Evolutionary conservation across 106 monocot genomes (phyloP).

Genomic region (Iris macrosiphon): DNA sequence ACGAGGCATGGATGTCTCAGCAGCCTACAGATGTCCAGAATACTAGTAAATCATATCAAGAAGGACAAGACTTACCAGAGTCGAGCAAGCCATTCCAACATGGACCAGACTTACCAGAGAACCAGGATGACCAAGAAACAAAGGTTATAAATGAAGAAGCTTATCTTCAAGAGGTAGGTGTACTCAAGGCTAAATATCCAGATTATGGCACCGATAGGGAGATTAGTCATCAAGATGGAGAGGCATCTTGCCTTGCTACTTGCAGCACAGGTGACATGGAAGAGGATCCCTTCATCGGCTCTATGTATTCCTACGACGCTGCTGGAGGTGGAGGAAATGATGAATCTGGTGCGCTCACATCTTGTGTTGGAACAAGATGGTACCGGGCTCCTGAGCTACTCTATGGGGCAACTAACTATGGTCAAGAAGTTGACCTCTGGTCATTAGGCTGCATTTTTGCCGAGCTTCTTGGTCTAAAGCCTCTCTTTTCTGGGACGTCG

Average conservation of each 20-base stretch:
- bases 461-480: conserved; percentile 61
- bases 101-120: conserved; percentile 13
- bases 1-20: conserved; percentile 19
- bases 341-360: conserved; percentile 41
- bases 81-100: conserved; percentile 3
- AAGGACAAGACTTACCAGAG: conserved; percentile 9
- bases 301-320: conserved; percentile 34
- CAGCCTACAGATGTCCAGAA: background rate
- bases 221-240: conserved; percentile 46
- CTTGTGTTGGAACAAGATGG: conserved; percentile 90
- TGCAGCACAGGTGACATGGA: conserved; percentile 74
- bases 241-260: conserved; percentile 82
- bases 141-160: conserved; percentile 25
- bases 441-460: conserved; percentile 82
- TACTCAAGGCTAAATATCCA: conserved; percentile 36
- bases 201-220: conserved; percentile 37
- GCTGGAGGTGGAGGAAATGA: conserved; percentile 26
- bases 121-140: conserved; percentile 19
- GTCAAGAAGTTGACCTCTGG: conserved; percentile 73
- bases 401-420: conserved; percentile 74
- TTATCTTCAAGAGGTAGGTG: conserved; percentile 46
- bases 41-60: conserved; percentile 2
- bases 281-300: conserved; percentile 49
- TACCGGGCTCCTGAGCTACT: conserved; percentile 87
- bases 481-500: conserved; percentile 73